These are phyloP conservation scores for Lichina pygmaea DNA, from an alignment of 495 filamentous ascomycete species.

Conservation along the genomic window DNA sequence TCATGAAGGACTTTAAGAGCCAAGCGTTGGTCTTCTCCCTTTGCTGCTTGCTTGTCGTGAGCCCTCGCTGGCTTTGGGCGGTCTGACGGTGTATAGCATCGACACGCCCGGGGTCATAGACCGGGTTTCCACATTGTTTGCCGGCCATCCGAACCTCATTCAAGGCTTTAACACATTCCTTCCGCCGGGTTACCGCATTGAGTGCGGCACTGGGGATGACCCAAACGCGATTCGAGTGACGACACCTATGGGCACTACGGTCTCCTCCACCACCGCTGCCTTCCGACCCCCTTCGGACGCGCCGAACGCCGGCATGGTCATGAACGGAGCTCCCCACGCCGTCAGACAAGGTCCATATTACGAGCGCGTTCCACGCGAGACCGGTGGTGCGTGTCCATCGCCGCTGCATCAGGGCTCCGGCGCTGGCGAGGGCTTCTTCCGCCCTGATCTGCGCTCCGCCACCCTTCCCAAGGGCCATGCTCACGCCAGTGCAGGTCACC, in stretches of 20 bases:
- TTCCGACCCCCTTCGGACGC: slow-evolving; percentile 21
- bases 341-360: slow-evolving; percentile 5
- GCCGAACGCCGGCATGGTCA: slow-evolving; percentile 9
- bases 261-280: slow-evolving; percentile 24
- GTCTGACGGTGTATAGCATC: slow-evolving; percentile 29
- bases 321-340: slow-evolving; percentile 2
- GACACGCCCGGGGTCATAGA: slow-evolving; percentile 97
- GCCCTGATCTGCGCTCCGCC: slow-evolving; percentile 6
- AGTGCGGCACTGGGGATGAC: slow-evolving; percentile 76
- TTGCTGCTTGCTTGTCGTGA: slow-evolving; percentile 3
- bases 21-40: slow-evolving; percentile 43
- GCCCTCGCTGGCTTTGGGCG: background rate
- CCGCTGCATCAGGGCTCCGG: slow-evolving; percentile 3
- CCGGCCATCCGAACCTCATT: slow-evolving; percentile 85
- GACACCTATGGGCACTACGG: slow-evolving; percentile 68
- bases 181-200: slow-evolving; percentile 89
- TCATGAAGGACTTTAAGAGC: slow-evolving; percentile 99
- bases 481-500: background rate
- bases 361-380: slow-evolving; percentile 4
- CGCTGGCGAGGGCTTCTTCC: slow-evolving; percentile 22
- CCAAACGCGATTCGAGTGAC: slow-evolving; percentile 92
- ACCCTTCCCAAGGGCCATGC: background rate
- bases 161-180: slow-evolving; percentile 98
- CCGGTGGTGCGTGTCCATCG: slow-evolving; percentile 5
- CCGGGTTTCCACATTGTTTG: slow-evolving; percentile 86